A percentile compares a stretch with the other conserved stretches of the same genome.
Conservation (phyloP, 305 asterid genomes). For the Vinca major region DNA sequence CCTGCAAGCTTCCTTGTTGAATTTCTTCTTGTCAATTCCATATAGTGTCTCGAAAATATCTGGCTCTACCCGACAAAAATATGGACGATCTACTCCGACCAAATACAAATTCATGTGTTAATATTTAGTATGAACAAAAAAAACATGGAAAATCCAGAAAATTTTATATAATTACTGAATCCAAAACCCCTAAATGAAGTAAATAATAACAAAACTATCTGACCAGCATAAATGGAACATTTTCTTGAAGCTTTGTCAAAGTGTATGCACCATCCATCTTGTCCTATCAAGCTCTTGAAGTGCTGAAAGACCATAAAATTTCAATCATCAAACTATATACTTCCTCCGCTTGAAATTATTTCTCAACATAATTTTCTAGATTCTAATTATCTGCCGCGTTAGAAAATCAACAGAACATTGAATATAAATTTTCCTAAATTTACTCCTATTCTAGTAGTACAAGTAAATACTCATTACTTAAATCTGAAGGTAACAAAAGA, state of each 20-base stretch:
- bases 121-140: not conserved
- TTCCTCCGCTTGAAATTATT: no score
- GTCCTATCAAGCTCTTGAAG: constrained; percentile 64
- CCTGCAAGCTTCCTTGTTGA: constrained; percentile 98
- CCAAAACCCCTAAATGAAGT: not conserved
- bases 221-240: constrained; percentile 77
- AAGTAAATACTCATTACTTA: no score
- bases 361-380: no score
- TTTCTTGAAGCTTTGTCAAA: constrained; percentile 66
- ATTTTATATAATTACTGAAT: not conserved
- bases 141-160: constrained; percentile 5
- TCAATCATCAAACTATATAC: constrained; percentile 8
- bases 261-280: constrained; percentile 92
- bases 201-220: constrained; percentile 6
- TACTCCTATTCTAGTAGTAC: no score
- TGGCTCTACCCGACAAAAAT: constrained; percentile 86
- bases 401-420: no score
- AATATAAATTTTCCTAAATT: no score
- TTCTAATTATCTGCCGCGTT: no score
- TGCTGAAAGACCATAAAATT: constrained; percentile 35
- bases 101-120: not conserved
- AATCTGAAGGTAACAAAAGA: no score
- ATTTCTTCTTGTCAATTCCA: constrained; percentile 66
- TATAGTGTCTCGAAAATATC: constrained; percentile 47
- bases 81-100: constrained; percentile 50